Evolutionary conservation across 2,329 filamentous ascomycete genomes (phyloP).

Genomic region (Huntiella abstrusa): DNA sequence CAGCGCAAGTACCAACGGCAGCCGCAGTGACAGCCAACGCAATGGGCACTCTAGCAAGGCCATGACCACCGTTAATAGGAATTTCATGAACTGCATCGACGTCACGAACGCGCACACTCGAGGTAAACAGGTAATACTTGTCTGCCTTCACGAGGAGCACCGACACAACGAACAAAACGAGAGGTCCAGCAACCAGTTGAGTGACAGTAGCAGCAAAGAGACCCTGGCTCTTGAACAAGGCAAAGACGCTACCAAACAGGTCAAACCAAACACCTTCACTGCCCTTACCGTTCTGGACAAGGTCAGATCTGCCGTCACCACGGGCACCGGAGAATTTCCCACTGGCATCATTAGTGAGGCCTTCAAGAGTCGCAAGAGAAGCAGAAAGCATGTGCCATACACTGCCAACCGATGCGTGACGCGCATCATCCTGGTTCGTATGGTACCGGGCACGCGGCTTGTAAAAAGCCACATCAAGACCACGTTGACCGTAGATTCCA

Average conservation of each 20-base stretch:
- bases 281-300: slow-evolving; percentile 46
- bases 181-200: slow-evolving; percentile 59
- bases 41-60: slow-evolving; percentile 69
- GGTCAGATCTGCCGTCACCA: slow-evolving; percentile 34
- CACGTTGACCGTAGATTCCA: slow-evolving; percentile 59
- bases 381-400: slow-evolving; percentile 94
- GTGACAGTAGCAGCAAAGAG: slow-evolving; percentile 79
- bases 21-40: slow-evolving; percentile 49
- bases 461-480: slow-evolving; percentile 84
- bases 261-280: slow-evolving; percentile 82
- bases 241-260: slow-evolving; percentile 62
- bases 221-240: slow-evolving; percentile 59
- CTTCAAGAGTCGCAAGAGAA: slow-evolving; percentile 54
- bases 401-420: slow-evolving; percentile 50
- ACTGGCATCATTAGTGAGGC: slow-evolving; percentile 49
- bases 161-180: slow-evolving; percentile 51
- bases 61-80: slow-evolving; percentile 54
- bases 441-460: slow-evolving; percentile 75
- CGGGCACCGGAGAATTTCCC: slow-evolving; percentile 43
- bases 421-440: slow-evolving; percentile 70
- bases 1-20: slow-evolving; percentile 52
- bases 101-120: slow-evolving; percentile 34
- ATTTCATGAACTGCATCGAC: slow-evolving; percentile 44
- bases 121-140: slow-evolving; percentile 77
- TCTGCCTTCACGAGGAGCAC: slow-evolving; percentile 50